phyloP scores from a whole-genome alignment of 768 basidiomycete genomes.

The Naganishia randhawae region DNA sequence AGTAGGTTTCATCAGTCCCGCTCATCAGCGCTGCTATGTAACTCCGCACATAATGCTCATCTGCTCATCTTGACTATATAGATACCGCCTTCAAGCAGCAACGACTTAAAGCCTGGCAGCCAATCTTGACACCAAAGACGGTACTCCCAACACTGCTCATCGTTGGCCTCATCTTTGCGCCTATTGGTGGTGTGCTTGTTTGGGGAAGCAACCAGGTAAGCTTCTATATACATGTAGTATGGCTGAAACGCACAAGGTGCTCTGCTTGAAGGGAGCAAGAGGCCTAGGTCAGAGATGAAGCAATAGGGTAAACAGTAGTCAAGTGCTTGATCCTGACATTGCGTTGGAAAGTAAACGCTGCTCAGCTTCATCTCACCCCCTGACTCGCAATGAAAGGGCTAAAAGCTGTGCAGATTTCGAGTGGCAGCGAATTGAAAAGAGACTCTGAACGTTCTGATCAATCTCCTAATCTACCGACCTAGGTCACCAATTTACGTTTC shows the following conservation, averaged over 20 bases:
- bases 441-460: not conserved
- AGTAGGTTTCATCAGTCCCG: conserved; percentile 56
- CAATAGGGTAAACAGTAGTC: not conserved
- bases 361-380: no score
- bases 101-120: conserved; percentile 99
- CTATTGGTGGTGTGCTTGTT: conserved; percentile 88
- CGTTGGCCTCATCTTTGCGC: conserved; percentile 89
- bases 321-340: no score
- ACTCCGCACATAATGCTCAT: not conserved
- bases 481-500: conserved; percentile 88
- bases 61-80: conserved; percentile 43
- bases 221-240: not conserved
- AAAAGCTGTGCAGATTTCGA: not conserved
- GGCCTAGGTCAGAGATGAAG: not conserved
- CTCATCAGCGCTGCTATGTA: not conserved
- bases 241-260: not conserved
- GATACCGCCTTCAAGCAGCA: conserved; percentile 99
- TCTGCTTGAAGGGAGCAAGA: not conserved
- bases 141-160: conserved; percentile 95
- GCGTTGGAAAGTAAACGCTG: no score
- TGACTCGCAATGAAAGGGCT: no score
- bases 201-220: conserved; percentile 75
- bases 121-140: conserved; percentile 94
- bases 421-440: not conserved
- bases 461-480: conserved; percentile 41